These are phyloP conservation scores for Abrus precatorius DNA, from an alignment of 306 rosid species.

Conservation along the genomic window DNA sequence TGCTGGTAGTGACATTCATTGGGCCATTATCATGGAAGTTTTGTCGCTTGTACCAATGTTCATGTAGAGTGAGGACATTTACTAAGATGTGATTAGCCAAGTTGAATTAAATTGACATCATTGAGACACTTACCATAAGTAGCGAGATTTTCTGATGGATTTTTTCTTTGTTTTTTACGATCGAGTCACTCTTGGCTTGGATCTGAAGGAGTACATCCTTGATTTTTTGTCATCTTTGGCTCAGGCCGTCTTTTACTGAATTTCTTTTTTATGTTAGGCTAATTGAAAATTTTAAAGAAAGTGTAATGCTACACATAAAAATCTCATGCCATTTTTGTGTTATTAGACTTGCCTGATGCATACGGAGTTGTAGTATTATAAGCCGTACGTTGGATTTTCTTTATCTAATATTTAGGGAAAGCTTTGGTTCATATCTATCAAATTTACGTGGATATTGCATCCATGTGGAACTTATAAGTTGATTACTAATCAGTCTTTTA, in stretches of 20 bases:
- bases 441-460: not conserved
- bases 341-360: slow-evolving; percentile 34
- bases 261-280: slow-evolving; percentile 13
- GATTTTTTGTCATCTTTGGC: slow-evolving; percentile 30
- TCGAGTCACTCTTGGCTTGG: slow-evolving; percentile 35
- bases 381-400: slow-evolving; percentile 10
- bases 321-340: slow-evolving; percentile 4
- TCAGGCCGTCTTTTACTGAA: slow-evolving; percentile 14
- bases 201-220: slow-evolving; percentile 36
- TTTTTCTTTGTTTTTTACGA: slow-evolving; percentile 34
- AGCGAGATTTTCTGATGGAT: slow-evolving; percentile 40
- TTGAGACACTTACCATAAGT: slow-evolving; percentile 38
- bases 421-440: not conserved
- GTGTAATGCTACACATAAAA: slow-evolving; percentile 25
- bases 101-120: slow-evolving; percentile 49
- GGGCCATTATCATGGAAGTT: slow-evolving; percentile 49
- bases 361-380: slow-evolving; percentile 14
- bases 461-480: not conserved
- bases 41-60: slow-evolving; percentile 55
- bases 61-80: slow-evolving; percentile 53
- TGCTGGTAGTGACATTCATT: slow-evolving; percentile 52
- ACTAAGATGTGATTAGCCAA: slow-evolving; percentile 51
- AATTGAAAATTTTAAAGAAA: slow-evolving; percentile 23
- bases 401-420: slow-evolving; percentile 10
- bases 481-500: not conserved